phyloP scores from a whole-genome alignment of 2,329 filamentous ascomycete species.

The Cyphellophora attinorum region DNA sequence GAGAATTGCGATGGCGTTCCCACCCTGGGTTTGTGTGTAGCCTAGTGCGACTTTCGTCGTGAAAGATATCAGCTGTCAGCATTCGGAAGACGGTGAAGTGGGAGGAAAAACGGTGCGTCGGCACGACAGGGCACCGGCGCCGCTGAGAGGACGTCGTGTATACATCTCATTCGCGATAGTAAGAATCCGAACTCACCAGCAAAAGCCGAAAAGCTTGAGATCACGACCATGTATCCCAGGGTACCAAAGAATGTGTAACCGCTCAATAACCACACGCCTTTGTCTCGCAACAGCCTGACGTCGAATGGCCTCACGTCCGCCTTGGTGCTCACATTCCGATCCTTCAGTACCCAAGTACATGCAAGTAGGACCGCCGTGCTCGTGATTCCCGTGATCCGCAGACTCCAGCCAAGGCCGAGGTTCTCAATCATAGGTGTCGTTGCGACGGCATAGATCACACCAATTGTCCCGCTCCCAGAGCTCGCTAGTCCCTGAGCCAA shows the following conservation, averaged over 20 bases:
- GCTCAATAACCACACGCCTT: slow-evolving; percentile 18
- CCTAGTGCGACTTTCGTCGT: slow-evolving; percentile 32
- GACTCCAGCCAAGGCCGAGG: slow-evolving; percentile 20
- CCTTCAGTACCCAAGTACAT: slow-evolving; percentile 20
- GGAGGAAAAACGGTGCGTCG: too few species aligned
- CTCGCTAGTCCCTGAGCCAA: slow-evolving; percentile 22
- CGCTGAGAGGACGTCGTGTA: too few species aligned
- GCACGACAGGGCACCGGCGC: too few species aligned
- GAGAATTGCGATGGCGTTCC: slow-evolving; percentile 31
- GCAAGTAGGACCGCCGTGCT: slow-evolving; percentile 18
- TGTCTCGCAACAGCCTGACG: slow-evolving; percentile 12
- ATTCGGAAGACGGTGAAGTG: too few species aligned
- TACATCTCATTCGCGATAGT: too few species aligned
- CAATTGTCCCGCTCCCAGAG: slow-evolving; percentile 22
- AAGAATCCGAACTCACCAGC: too few species aligned
- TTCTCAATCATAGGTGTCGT: slow-evolving; percentile 22
- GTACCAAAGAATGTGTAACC: slow-evolving; percentile 36
- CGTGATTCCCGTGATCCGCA: slow-evolving; percentile 22
- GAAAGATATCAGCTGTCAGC: too few species aligned
- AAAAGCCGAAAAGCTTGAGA: slow-evolving; percentile 40
- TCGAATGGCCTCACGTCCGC: slow-evolving; percentile 19
- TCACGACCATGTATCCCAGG: slow-evolving; percentile 37
- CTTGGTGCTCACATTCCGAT: slow-evolving; percentile 18
- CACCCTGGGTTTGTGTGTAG: slow-evolving; percentile 25
- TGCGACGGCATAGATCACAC: slow-evolving; percentile 20